Base-by-base conservation (phyloP, 164 flowering plant genomes). In the Magnolia sinica region DNA sequence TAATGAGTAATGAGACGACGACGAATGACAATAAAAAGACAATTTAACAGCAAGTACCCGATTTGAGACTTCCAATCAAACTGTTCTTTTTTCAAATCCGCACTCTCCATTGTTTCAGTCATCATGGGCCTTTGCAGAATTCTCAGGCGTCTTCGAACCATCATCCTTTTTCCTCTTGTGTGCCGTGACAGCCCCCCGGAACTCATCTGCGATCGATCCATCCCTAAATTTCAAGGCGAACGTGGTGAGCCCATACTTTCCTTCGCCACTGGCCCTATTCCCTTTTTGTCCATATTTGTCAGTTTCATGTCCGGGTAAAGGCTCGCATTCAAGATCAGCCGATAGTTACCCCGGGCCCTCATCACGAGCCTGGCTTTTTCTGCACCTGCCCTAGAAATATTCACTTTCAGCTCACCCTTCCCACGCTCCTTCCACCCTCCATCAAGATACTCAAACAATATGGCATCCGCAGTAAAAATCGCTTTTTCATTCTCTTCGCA, bases 341-440 rank as follows among this genome's bases (percentile, higher is more conserved):
- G 82, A 70, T 81, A 88, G 83, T 91, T 93, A 67, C 98, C 98
- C 73, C 82, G 86, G 20, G 93, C 86, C 81, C 98, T 85, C 98
- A 95, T 95, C 18, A 95, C 82, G 61, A 94, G 87, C 78, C 98
- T 85, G 9, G 91, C 92, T 76, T 75, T 92, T 74, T 82, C 92
- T 0, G 79, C 65, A 68, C 82, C 94, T 5, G 76, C 64, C 20
- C 88, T 84, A 19, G 94, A 81, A 11, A 92, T 82, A 77, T 96
- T 96, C 70, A 96, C 88, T 79, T 91, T 96, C 27, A 96, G 71
- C 81, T 96, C 99, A 67, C 99, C 99, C 81, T 92, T 96, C 9
- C 99, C 99, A 18, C 99, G 88, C 77, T 94, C 99, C 83, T 94
- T 96, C 99, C 99, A 96, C 0, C 87, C 84, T 31, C 93, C 96